A percentile compares a stretch with the other conserved stretches of the same genome.
phyloP scores from a whole-genome alignment of 352 stramenopile species.

The Phytopythium chamaehyphon region DNA sequence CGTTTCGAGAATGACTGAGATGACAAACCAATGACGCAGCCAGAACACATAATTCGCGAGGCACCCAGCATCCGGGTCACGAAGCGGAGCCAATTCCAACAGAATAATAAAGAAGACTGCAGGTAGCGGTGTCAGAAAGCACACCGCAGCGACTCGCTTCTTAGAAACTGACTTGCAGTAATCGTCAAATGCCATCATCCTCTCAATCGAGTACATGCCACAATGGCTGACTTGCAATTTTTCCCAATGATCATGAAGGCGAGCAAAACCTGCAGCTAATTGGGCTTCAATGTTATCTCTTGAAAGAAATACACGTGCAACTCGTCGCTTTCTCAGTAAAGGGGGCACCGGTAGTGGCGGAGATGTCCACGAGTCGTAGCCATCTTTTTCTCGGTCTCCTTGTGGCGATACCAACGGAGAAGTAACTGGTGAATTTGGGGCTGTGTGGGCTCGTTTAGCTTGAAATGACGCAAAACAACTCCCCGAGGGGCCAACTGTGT shows the following conservation, averaged over 20 bases:
- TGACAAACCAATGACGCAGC: slow-evolving; percentile 16
- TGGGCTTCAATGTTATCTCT: not conserved
- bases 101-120: slow-evolving; percentile 13
- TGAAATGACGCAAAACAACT: too few relatives aligned
- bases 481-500: not conserved
- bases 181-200: slow-evolving; percentile 22
- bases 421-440: too few relatives aligned
- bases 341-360: not conserved
- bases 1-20: slow-evolving; percentile 8
- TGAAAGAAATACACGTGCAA: not conserved
- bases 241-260: slow-evolving; percentile 12
- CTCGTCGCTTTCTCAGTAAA: not conserved
- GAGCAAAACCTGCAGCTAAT: not conserved
- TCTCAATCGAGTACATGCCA: slow-evolving; percentile 27
- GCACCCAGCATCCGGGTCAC: slow-evolving; percentile 7
- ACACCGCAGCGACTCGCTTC: slow-evolving; percentile 9
- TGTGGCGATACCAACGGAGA: too few relatives aligned
- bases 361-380: too few relatives aligned
- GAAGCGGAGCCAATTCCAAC: slow-evolving; percentile 13
- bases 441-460: too few relatives aligned
- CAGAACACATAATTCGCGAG: slow-evolving; percentile 25
- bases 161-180: slow-evolving; percentile 15
- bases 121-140: slow-evolving; percentile 13
- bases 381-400: too few relatives aligned
- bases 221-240: slow-evolving; percentile 24